Evolutionary conservation across 2,329 filamentous ascomycete genomes (phyloP).

Genomic region (Rachicladosporium sp.): DNA sequence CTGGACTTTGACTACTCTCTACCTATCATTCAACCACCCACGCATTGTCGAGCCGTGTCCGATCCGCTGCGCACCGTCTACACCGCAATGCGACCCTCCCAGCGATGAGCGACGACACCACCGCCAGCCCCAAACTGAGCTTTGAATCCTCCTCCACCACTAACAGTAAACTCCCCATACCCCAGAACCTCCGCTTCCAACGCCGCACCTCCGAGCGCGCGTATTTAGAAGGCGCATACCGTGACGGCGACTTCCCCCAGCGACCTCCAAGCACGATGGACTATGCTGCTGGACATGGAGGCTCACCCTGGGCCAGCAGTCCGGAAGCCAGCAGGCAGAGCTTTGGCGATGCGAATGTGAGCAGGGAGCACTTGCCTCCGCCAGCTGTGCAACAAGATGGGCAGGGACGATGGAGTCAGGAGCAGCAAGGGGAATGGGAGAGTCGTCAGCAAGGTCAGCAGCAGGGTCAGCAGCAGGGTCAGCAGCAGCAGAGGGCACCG

Average conservation of each 20-base stretch:
- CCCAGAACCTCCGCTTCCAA: constrained; percentile 22
- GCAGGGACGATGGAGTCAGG: constrained; percentile 5
- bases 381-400: constrained; percentile 13
- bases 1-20: too few species aligned
- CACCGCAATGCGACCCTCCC: too few species aligned
- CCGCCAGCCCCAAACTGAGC: too few species aligned
- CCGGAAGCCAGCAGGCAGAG: constrained; percentile 39
- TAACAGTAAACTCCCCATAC: background rate
- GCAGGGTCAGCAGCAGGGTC: constrained; percentile 25
- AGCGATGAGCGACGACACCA: too few species aligned
- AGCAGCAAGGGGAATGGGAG: constrained; percentile 4
- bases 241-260: constrained; percentile 10
- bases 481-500: constrained; percentile 25
- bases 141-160: too few species aligned
- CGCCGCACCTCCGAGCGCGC: constrained; percentile 23
- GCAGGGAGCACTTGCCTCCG: constrained; percentile 17
- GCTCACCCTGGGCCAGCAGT: constrained; percentile 53
- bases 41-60: too few species aligned
- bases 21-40: too few species aligned
- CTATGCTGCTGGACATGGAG: constrained; percentile 44
- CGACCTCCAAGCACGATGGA: constrained; percentile 41
- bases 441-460: constrained; percentile 22
- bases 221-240: constrained; percentile 20
- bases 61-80: too few species aligned
- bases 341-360: constrained; percentile 26